These are phyloP conservation scores for Candida ficus DNA, from an alignment of 805 yeast genomes.

Conservation along the genomic window DNA sequence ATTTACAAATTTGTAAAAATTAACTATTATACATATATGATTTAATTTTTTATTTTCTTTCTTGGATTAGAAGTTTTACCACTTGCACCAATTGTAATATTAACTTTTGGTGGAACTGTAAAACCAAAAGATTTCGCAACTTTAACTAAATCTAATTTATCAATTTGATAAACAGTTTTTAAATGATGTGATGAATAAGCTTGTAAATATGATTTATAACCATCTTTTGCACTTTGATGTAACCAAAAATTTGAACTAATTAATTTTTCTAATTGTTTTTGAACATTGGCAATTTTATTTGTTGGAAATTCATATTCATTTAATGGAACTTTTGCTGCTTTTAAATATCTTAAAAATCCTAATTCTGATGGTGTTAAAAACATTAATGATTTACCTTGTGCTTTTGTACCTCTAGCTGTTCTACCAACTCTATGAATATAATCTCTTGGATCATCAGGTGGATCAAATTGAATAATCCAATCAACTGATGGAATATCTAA, in stretches of 20 bases:
- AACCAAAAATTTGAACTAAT: constrained; percentile 90
- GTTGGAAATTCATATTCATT: constrained; percentile 96
- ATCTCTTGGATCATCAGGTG: constrained; percentile 99
- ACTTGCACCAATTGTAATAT: constrained; percentile 92
- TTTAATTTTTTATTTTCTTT: constrained; percentile 14
- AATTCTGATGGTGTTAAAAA: constrained; percentile 90
- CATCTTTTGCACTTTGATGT: constrained; percentile 95
- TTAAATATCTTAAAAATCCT: constrained; percentile 90
- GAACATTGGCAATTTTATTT: constrained; percentile 93
- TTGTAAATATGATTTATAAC: constrained; percentile 93
- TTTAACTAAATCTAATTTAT: constrained; percentile 87
- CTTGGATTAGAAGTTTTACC: constrained; percentile 47
- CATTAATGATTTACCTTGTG: constrained; percentile 92
- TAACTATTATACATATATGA: background rate
- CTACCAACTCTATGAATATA: constrained; percentile 98
- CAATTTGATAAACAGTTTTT: constrained; percentile 94
- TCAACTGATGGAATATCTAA: constrained; percentile 97
- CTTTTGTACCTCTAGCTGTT: constrained; percentile 91
- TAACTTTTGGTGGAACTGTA: constrained; percentile 93
- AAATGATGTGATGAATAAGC: constrained; percentile 96
- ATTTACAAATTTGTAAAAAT: too few relatives aligned
- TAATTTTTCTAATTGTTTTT: constrained; percentile 85
- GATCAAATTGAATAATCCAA: constrained; percentile 98
- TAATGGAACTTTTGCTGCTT: constrained; percentile 95
- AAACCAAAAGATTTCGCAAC: constrained; percentile 96